Evolutionary conservation across 495 filamentous ascomycete species (phyloP), one percentile per base, ranked within the genome.

Genomic region (Viridothelium virens): DNA sequence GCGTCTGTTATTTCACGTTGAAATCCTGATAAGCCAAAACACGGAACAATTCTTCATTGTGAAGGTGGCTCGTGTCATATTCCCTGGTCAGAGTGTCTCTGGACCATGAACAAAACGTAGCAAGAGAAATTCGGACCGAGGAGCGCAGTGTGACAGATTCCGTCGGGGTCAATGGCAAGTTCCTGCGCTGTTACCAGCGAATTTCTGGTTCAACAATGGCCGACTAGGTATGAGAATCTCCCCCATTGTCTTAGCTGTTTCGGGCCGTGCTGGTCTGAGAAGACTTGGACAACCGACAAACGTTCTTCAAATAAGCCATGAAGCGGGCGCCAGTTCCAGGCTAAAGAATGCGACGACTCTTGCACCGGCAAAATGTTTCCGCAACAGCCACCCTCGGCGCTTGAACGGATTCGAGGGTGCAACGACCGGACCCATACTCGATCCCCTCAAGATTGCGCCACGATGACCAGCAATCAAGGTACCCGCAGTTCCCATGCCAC

Each of bases 321-420:
- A 2, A 2, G 18, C 5, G 3, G 31, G 31, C 1, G 18, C 18
- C 18, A 59, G 18, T 11, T 9, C 11, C 18, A 53, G 53, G 5
- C 53, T 36, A 59, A 59, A 34, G 53, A 59, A 36, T 31, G 53
- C 53, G n/a, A 59, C 53, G 2, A 34, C 18, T 59, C 53, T 31
- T 59, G 53, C 53, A 2, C 36, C 53, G 53, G 53, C 10, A 34
- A 59, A 59, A 59, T 34, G 25, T 36, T 59, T 14, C 53, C 53
- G 53, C 53, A 34, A 36, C 53, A 18, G 7, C 31, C 6, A 3
- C 31, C 53, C 53, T 14, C 53, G 25, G 48, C 53, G 36, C 33
- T 2, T 11, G 18, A 59, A 7, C 25, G 25, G 53, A 34, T 36
- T 31, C 36, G 18, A 25, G 25, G 25, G 25, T 25, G 25, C 25